Conservation (phyloP, 75 land plant genomes). For the Pinus albicaulis region DNA sequence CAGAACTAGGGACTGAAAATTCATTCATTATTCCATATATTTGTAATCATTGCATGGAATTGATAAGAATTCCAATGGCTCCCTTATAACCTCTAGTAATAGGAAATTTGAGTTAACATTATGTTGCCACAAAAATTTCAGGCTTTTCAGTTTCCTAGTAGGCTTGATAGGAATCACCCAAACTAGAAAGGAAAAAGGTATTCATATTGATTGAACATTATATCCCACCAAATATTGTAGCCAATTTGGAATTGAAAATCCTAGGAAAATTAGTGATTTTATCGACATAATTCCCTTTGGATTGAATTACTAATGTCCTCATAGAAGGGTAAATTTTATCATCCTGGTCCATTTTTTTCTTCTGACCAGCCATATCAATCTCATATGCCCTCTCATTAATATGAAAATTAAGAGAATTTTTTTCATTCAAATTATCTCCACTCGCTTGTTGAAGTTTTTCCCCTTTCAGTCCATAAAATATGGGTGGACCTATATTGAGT, state of each 20-base stretch:
- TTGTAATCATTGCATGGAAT: neutral
- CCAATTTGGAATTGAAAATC: neutral
- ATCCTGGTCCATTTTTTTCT: neutral
- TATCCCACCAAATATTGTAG: neutral
- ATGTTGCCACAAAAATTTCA: neutral
- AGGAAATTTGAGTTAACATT: neutral
- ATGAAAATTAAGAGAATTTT: neutral
- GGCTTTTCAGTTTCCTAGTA: neutral
- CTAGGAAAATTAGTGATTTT: neutral
- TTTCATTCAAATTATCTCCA: neutral
- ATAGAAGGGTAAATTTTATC: neutral
- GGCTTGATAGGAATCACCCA: conserved; percentile 1
- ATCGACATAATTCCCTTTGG: neutral
- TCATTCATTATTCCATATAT: neutral
- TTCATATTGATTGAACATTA: neutral
- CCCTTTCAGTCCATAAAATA: neutral
- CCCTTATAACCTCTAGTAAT: neutral
- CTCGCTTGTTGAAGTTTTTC: conserved; percentile 1
- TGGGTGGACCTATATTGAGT: conserved; percentile 5
- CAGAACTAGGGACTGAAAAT: neutral
- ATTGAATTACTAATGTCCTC: neutral
- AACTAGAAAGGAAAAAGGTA: neutral
- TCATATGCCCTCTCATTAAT: neutral
- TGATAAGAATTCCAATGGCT: neutral
- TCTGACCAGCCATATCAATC: neutral